Evolutionary conservation across 495 filamentous ascomycete genomes (phyloP), one percentile per base, ranked within the genome.

Genomic region (Xylaria castorea): DNA sequence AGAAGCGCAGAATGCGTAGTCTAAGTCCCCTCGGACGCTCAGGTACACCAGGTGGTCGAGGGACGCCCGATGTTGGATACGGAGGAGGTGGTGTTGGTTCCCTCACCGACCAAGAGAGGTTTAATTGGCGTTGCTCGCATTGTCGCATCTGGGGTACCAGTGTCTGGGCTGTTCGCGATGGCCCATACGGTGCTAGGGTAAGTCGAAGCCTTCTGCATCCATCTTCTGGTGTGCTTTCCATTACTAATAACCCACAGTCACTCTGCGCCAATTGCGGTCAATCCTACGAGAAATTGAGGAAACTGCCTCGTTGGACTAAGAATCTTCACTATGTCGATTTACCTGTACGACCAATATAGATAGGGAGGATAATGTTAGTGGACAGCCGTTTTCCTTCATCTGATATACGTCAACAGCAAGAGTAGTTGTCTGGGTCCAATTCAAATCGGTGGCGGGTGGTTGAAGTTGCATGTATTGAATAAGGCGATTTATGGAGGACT

Each of bases 201-300:
- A 87, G 90, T 83, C 34, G 38, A 66, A 50, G 32, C 51, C 3
- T 18, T 44, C 22, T 38, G 8, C 25, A 30, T 36, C 46, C 20
- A 5, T 40, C 1, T 46, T 22, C 34, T 4, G n/a, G 3, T 53
- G 22, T 40, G 48, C 34, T 60, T 27, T 63, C 9, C 27, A 22
- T 55, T 46, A 18, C 70, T 73, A 71, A 71, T 72, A 60, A 14
- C 70, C 38, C 66, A 9, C 55, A 97, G 95, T 92, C 94, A 30
- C 89, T 99, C 27, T 99, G 96, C 83, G 92, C 92, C 81, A 98
- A 97, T 78, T 99, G 96, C 82, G 95, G 94, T 68, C 91, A 94
- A 65, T 83, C 93, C 5, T 97, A 90, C 76, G 95, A 97, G 77
- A 91, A 94, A 66, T 92, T 95, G 78, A 91, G 93, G 79, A 89